A percentile compares a stretch with the other conserved stretches of the same genome.
Conservation (phyloP, 2,329 filamentous ascomycete genomes). For the Ploettnerulaceae sp. region DNA sequence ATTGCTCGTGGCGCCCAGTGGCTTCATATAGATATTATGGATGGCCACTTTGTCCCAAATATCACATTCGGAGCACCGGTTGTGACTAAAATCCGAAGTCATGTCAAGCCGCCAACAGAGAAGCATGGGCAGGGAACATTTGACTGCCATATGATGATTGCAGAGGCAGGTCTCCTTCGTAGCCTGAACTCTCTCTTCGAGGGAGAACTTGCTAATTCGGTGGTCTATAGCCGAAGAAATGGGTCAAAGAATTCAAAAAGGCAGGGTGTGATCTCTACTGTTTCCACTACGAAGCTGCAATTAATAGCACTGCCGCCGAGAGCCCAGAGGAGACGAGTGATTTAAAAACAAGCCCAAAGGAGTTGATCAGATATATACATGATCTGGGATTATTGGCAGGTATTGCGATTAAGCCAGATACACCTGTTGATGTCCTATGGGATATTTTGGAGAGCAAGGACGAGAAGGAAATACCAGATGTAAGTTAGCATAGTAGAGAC, state of each 20-base stretch:
- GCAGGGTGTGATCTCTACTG: conserved; percentile 98
- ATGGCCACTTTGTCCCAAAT: conserved; percentile 98
- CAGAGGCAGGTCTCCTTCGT: conserved; percentile 63
- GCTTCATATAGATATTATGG: conserved; percentile 90
- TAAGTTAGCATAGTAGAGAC: conserved; percentile 44
- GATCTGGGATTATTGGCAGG: conserved; percentile 82
- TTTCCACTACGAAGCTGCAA: conserved; percentile 97
- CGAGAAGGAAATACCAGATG: conserved; percentile 78
- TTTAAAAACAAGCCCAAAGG: conserved; percentile 71
- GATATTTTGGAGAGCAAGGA: conserved; percentile 74
- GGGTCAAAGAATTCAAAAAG: conserved; percentile 91
- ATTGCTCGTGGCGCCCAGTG: conserved; percentile 86
- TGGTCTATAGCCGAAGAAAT: conserved; percentile 78
- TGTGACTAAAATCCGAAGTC: conserved; percentile 84
- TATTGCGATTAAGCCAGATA: conserved; percentile 92
- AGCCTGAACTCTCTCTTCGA: no score
- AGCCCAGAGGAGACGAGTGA: conserved; percentile 66
- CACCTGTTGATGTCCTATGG: conserved; percentile 85
- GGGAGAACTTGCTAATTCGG: conserved; percentile 1
- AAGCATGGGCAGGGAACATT: conserved; percentile 82
- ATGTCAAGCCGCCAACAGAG: conserved; percentile 70
- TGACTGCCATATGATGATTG: conserved; percentile 99
- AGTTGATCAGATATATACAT: conserved; percentile 88
- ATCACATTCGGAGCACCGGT: conserved; percentile 95
- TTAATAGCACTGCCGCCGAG: conserved; percentile 76